A percentile compares a stretch with the other conserved stretches of the same genome.
These are phyloP conservation scores for Malus sieversii DNA, from an alignment of 306 rosid species.

Conservation along the genomic window DNA sequence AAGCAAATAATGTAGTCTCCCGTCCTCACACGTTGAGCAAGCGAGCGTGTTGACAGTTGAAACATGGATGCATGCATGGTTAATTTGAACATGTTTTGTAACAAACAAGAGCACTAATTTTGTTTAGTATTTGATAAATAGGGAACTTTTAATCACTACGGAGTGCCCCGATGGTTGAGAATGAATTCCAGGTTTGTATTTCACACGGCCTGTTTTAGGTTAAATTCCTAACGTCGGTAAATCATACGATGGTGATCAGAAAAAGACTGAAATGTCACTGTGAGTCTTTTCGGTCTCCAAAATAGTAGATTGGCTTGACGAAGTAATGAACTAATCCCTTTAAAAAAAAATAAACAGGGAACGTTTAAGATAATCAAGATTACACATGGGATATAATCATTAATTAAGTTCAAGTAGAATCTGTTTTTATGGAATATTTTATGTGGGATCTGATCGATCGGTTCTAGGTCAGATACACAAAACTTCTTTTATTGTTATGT, in stretches of 20 bases:
- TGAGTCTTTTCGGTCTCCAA: no score
- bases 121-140: not conserved
- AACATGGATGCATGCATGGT: not conserved
- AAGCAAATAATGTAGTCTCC: not conserved
- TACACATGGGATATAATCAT: not conserved
- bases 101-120: not conserved
- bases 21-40: not conserved
- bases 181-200: no score
- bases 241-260: no score
- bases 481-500: no score
- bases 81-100: not conserved
- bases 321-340: no score
- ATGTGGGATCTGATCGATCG: not conserved
- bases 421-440: not conserved
- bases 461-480: not conserved
- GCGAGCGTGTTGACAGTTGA: not conserved
- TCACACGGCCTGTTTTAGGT: no score
- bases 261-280: rapidly evolving
- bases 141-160: not conserved
- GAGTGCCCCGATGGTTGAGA: no score
- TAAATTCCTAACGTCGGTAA: rapidly evolving
- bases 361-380: not conserved
- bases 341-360: no score
- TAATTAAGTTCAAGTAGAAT: not conserved
- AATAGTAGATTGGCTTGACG: no score